Base-by-base conservation (phyloP, 73 alveolate species). In the Stentor coeruleus region DNA sequence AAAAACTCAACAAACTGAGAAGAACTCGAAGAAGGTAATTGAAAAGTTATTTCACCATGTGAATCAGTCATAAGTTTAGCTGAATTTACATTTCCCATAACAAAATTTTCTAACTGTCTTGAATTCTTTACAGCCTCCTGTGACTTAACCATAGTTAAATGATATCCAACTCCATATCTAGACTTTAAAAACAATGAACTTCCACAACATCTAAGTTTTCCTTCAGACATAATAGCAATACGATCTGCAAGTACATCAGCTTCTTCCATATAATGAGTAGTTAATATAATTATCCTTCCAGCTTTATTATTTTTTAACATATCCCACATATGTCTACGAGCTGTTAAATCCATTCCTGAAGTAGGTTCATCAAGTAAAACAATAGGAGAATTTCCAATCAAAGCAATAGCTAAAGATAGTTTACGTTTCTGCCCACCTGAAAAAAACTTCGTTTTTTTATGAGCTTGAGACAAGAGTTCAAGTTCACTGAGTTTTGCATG, bases 291-390 rank as follows among this genome's bases (percentile, higher is more conserved):
- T 77, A 95, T 96, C 84, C 87, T 96, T 38, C 85, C 91, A 14
- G 92, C 81, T 87, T 95, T 97, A 81, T 89, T 91, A 28, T 91
- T 91, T 86, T 94, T 90, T 36, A 97, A 93, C 92, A 97, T 94
- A 31, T 96, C 98, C 99, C 99, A 97, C 59, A 97, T 91, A 39
- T 91, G 92, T 77, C 98, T 91, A 83, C 98, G 87, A 0, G 99
- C 96, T 58, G 96, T 90, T 3, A 95, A 92, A 83, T 97, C 99
- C 98, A 97, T 89, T 55, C 99, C 99, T 40, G 99, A 93, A 14
- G 99, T 96, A 6, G 99, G 99, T 77, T 97, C 99, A 94, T 97
- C 99, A n/a, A 97, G 89, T 31, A 97, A 82, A 55, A 97, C 91
- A 35, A 97, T 84, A 83, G 91, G 89, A 11, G 98, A 92, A 82